Evolutionary conservation across 495 filamentous ascomycete species (phyloP).

Genomic region (Jackrogersella multiformis): DNA sequence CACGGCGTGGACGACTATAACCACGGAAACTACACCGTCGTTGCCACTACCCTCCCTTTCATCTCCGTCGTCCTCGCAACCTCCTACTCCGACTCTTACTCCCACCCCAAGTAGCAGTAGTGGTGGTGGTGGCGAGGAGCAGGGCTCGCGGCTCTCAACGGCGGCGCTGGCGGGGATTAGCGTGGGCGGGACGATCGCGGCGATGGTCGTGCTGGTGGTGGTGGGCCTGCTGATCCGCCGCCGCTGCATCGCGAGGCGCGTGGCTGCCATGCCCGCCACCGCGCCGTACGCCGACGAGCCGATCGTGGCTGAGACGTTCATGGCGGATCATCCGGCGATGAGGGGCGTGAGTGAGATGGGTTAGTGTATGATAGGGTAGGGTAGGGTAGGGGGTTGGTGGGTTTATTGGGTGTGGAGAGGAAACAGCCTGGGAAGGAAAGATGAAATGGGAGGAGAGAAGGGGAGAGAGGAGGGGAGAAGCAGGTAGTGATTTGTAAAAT

Average conservation of each 20-base stretch:
- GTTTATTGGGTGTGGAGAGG: too few species aligned
- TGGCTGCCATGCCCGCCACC: not conserved
- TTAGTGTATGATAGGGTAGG: not conserved
- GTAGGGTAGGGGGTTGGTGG: too few species aligned
- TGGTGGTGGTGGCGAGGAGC: not conserved
- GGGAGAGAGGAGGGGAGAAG: not conserved
- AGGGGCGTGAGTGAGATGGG: slow-evolving; percentile 1
- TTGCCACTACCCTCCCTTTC: not conserved
- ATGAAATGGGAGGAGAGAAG: not conserved
- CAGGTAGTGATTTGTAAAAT: too few species aligned
- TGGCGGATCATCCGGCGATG: slow-evolving; percentile 19
- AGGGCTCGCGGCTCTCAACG: not conserved
- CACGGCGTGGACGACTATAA: not conserved
- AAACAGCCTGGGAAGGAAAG: too few species aligned
- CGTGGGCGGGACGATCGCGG: slow-evolving; percentile 28
- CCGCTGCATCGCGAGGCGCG: slow-evolving; percentile 29
- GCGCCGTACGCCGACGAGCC: slow-evolving; percentile 1
- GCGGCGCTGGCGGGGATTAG: slow-evolving; percentile 25
- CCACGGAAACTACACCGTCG: not conserved
- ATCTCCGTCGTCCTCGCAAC: not conserved
- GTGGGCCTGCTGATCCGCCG: slow-evolving; percentile 31
- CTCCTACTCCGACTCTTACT: not conserved
- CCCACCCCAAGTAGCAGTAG: too few species aligned
- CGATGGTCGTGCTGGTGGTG: slow-evolving; percentile 10
- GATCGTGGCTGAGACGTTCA: slow-evolving; percentile 16